Percentiles rank a stretch among this genome's conserved stretches.
Conservation (phyloP, 108 stramenopile genomes). For the Nitzschia palea region DNA sequence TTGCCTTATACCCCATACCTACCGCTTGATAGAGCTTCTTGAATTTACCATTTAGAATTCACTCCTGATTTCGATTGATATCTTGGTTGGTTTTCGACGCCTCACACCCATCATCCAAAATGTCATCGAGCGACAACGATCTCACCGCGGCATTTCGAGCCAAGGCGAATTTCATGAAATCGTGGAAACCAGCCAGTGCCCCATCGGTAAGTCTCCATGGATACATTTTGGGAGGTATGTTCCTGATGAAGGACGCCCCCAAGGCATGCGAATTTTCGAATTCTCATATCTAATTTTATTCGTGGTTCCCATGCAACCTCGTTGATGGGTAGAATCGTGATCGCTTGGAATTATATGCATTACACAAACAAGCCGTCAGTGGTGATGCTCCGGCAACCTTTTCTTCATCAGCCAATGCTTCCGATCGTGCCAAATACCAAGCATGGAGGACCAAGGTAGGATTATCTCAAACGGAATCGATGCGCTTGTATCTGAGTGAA, state of each 20-base stretch:
- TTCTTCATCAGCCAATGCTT: slow-evolving; percentile 31
- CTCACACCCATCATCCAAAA: neutral
- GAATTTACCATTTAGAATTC: too few species aligned
- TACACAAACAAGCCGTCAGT: slow-evolving; percentile 83
- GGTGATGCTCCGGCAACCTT: slow-evolving; percentile 71
- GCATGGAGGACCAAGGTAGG: slow-evolving; percentile 78
- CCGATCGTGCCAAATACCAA: slow-evolving; percentile 79
- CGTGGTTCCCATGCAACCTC: neutral
- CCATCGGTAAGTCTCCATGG: slow-evolving; percentile 77
- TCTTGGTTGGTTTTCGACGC: neutral
- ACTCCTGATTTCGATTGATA: too few species aligned
- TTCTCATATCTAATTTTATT: neutral
- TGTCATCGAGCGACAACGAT: slow-evolving; percentile 9
- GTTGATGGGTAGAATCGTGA: slow-evolving; percentile 76
- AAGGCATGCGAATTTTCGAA: neutral
- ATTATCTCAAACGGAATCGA: slow-evolving; percentile 57
- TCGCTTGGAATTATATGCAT: slow-evolving; percentile 86
- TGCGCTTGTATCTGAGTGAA: slow-evolving; percentile 75
- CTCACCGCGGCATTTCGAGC: slow-evolving; percentile 52
- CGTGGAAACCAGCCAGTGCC: slow-evolving; percentile 75
- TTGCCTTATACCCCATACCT: too few species aligned
- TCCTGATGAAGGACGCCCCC: neutral
- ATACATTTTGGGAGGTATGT: neutral
- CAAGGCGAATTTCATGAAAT: slow-evolving; percentile 73
- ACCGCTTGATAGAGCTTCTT: too few species aligned